Conservation (phyloP, 768 basidiomycete genomes). For the Collybia nuda region DNA sequence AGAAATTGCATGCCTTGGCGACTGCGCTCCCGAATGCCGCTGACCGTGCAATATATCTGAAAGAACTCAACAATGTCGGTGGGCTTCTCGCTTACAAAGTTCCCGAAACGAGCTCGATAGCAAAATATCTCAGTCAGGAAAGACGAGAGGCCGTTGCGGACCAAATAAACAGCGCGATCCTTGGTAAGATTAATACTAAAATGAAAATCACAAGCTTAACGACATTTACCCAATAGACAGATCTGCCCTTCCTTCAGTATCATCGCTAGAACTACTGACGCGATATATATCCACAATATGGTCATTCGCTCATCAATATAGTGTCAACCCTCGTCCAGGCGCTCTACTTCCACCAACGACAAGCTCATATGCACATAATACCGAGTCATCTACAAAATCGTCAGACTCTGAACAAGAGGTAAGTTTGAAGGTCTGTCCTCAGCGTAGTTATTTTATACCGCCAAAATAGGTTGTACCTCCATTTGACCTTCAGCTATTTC, state of each 20-base stretch:
- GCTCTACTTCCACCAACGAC: conserved; percentile 42
- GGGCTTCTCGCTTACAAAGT: conserved; percentile 82
- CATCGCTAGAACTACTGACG: conserved; percentile 61
- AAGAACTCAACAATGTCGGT: conserved; percentile 73
- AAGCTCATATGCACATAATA: conserved; percentile 15
- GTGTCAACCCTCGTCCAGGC: conserved; percentile 48
- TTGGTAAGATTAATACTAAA: conserved; percentile 52
- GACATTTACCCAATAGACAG: conserved; percentile 38
- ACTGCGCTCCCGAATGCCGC: conserved; percentile 50
- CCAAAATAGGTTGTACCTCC: conserved; percentile 39
- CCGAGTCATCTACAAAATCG: conserved; percentile 15
- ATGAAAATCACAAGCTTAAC: neutral
- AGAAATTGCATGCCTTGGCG: conserved; percentile 67
- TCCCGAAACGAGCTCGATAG: conserved; percentile 75
- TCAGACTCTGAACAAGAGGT: conserved; percentile 39
- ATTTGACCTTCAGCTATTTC: conserved; percentile 55
- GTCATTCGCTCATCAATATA: conserved; percentile 51
- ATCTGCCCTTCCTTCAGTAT: conserved; percentile 49
- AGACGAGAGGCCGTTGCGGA: conserved; percentile 83
- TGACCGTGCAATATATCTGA: conserved; percentile 61
- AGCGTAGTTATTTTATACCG: neutral
- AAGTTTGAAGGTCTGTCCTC: conserved; percentile 3
- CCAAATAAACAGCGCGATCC: conserved; percentile 83
- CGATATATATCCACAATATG: conserved; percentile 67
- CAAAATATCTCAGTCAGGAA: conserved; percentile 72